Evolutionary conservation across 2,329 filamentous ascomycete species (phyloP).

Genomic region (Myriangium duriaei): DNA sequence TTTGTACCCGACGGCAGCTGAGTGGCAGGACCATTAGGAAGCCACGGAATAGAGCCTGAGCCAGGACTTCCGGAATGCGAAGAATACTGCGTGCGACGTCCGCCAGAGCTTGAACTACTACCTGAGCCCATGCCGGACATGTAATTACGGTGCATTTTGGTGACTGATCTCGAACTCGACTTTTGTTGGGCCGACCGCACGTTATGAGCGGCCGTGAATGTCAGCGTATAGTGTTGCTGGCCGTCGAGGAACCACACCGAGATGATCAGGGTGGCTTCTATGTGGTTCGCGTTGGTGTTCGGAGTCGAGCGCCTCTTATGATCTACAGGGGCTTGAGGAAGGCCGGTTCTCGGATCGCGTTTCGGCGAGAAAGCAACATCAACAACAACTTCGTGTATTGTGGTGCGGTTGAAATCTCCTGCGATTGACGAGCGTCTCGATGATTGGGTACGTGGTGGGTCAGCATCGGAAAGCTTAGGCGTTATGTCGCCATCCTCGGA

Average conservation of each 20-base stretch:
- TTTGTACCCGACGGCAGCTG: constrained; percentile 17
- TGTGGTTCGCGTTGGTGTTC: constrained; percentile 17
- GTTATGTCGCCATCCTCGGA: constrained; percentile 11
- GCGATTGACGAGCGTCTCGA: background rate
- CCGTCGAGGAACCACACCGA: constrained; percentile 60
- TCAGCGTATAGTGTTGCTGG: constrained; percentile 59
- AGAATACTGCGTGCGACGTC: constrained; percentile 11
- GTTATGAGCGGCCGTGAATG: constrained; percentile 49
- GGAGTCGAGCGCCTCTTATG: constrained; percentile 9
- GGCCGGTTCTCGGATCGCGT: constrained; percentile 25
- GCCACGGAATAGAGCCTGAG: constrained; percentile 11
- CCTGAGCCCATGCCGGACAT: constrained; percentile 26
- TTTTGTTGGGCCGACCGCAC: constrained; percentile 8
- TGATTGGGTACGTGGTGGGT: constrained; percentile 6
- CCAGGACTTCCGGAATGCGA: constrained; percentile 9
- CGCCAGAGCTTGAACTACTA: constrained; percentile 24
- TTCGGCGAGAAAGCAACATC: constrained; percentile 54
- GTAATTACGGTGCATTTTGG: constrained; percentile 27
- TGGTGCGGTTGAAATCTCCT: constrained; percentile 22
- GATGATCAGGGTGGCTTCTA: constrained; percentile 63
- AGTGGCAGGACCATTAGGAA: constrained; percentile 16
- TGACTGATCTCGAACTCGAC: constrained; percentile 27
- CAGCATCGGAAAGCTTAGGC: constrained; percentile 4
- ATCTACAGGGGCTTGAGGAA: constrained; percentile 21
- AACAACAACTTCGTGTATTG: constrained; percentile 48